Evolutionary conservation across 2,329 filamentous ascomycete species (phyloP), one percentile per base, ranked within the genome.

Genomic region (Fusarium sp.): DNA sequence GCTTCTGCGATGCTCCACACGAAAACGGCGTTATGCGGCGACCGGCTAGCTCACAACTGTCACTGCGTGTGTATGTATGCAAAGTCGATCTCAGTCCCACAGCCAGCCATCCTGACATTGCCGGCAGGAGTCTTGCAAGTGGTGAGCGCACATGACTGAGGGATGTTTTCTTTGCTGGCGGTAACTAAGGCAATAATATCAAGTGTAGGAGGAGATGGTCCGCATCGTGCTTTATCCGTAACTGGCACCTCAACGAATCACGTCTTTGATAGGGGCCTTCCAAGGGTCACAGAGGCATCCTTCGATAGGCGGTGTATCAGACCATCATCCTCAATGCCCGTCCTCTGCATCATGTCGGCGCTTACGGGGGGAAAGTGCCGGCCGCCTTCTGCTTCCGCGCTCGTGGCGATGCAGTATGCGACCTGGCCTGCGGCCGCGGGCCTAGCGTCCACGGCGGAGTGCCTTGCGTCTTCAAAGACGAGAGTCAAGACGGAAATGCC

Each of bases 221-320:
- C 20, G 12, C 20, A 17, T 44, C 58, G 33, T 49, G 42, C 58
- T 36, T 27, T 24, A 27, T 24, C 31, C 14, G 20, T 49, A 22
- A 51, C 46, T 14, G 4, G 10, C 40, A 9, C 31, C 29, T 61
- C 16, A 5, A 12, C 29, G 20, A 36, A 35, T 49, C 27, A 33
- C 40, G n/a, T 11, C 38, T 29, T 60, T 27, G 27, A 20, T 7
- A 11, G 35, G 56, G 27, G 38, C 10, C 17, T 20, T 51, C 46
- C 51, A 55, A 33, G 64, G 42, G 38, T 24, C 22, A 7, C 20
- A 5, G 29, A 57, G 16, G 10, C 33, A 57, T 57, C 33, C 22
- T n/a, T 24, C 60, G 56, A 29, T 35, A 49, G 69, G 33, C 31
- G 44, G 42, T 66, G 58, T 60, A 46, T 71, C 62, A 69, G 60